Evolutionary conservation across 768 basidiomycete genomes (phyloP), one percentile per base, ranked within the genome.

Genomic region (Podaxis mareebaensis): DNA sequence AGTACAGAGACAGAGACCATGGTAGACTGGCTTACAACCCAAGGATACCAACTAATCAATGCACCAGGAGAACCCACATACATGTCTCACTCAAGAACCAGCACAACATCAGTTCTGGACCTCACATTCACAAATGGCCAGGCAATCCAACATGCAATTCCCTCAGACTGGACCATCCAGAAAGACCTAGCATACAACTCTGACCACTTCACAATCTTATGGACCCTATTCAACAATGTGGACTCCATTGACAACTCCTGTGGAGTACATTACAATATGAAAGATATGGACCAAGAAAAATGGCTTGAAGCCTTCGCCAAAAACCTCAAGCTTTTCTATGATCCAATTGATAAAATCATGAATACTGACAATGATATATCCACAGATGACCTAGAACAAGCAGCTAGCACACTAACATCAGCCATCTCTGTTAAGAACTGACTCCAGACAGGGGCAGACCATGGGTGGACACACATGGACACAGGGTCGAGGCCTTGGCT

Each of bases 91-190:
- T 5, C 7, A 26, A 49, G 15, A 22, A 49, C 22, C 0, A 52
- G 61, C 26, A 26, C 42, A 46, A 39, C 64, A 13, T 69, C 65
- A 7, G 68, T 70, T 0, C 64, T 71, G 2, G 69, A 72, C 66
- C 65, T 72, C 4, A 66, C 66, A 0, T 71, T 69, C 52, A 49
- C 42, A 8, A 72, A 70, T 39, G 12, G 39, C 2, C 38, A 28
- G 33, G 68, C 70, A 5, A 44, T 52, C 0, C 17, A 26, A 12
- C 33, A 59, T 3, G 64, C 58, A 24, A 63, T 65, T 20, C 60
- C 68, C 40, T 20, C 64, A 40, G 69, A 72, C 17, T 72, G 70
- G 70, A 60, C 61, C 1, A 60, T 71, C 10, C 58, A 69, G 51
- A 60, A 63, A 1, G 49, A 49, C 13, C 44, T 71, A 0, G n/a